Percentiles rank a stretch among this genome's conserved stretches.
phyloP scores from a whole-genome alignment of 2,329 filamentous ascomycete genomes.

The Alternaria triticimaculans region DNA sequence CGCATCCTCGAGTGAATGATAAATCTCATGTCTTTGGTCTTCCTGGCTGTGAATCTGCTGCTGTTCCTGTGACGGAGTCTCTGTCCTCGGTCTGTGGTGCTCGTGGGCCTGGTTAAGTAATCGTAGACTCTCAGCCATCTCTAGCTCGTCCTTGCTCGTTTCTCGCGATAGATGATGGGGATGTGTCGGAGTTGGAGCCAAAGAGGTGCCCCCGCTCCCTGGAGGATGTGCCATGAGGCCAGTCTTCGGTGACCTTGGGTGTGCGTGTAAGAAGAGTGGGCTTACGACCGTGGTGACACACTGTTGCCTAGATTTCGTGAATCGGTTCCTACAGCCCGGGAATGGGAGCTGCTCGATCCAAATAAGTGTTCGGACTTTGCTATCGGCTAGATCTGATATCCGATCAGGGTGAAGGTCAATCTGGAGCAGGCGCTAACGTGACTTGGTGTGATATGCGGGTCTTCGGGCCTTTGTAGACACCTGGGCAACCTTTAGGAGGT shows the following conservation, averaged over 20 bases:
- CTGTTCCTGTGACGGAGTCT: constrained; percentile 25
- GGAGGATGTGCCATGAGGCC: constrained; percentile 38
- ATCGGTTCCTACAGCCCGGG: constrained; percentile 6
- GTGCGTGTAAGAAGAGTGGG: constrained; percentile 6
- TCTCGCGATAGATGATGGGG: constrained; percentile 51
- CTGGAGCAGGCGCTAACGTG: constrained; percentile 34
- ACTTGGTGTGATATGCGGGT: constrained; percentile 30
- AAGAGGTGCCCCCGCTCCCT: constrained; percentile 44
- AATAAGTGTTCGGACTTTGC: background rate
- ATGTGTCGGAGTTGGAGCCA: constrained; percentile 46
- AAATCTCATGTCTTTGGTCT: constrained; percentile 41
- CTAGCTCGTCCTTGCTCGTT: constrained; percentile 58
- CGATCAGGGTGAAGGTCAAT: constrained; percentile 13
- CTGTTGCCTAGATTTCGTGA: constrained; percentile 24
- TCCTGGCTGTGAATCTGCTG: constrained; percentile 25
- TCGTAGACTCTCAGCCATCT: constrained; percentile 56
- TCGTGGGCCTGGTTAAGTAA: constrained; percentile 54
- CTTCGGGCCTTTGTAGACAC: constrained; percentile 24
- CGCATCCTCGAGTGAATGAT: constrained; percentile 51
- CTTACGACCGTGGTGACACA: constrained; percentile 21
- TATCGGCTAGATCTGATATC: constrained; percentile 22
- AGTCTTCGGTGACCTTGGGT: constrained; percentile 15
- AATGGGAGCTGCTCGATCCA: background rate
- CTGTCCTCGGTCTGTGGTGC: constrained; percentile 26
- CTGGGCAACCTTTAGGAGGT: constrained; percentile 18